phyloP scores from a whole-genome alignment of 148 eudicot species.

The Dianthus caryophyllus region DNA sequence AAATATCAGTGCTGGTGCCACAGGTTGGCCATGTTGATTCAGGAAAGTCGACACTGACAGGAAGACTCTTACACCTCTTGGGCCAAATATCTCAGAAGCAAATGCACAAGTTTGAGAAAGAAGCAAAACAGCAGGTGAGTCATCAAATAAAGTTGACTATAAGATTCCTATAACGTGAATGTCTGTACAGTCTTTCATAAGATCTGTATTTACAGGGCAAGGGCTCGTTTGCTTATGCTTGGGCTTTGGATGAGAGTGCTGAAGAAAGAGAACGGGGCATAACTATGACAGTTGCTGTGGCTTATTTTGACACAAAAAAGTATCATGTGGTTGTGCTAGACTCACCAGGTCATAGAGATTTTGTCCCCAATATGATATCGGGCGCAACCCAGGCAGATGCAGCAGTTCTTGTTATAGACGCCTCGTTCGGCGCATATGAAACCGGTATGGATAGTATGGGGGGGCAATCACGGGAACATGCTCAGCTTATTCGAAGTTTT shows the following conservation, averaged over 20 bases:
- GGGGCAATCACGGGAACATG: slow-evolving; percentile 96
- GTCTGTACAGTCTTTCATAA: slow-evolving; percentile 6
- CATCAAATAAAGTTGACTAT: slow-evolving; percentile 1
- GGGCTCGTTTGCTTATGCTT: slow-evolving; percentile 96
- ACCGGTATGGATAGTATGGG: slow-evolving; percentile 71
- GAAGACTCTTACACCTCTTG: slow-evolving; percentile 80
- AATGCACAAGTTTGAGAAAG: slow-evolving; percentile 90
- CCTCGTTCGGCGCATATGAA: slow-evolving; percentile 88
- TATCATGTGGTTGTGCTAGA: slow-evolving; percentile 89
- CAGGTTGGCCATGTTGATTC: slow-evolving; percentile 99
- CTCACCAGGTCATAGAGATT: slow-evolving; percentile 96
- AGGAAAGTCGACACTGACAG: slow-evolving; percentile 94
- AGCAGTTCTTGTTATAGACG: slow-evolving; percentile 88
- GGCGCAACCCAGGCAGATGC: slow-evolving; percentile 99
- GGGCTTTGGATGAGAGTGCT: slow-evolving; percentile 94
- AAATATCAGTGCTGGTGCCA: slow-evolving; percentile 11
- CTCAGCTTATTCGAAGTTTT: slow-evolving; percentile 91
- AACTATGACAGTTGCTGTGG: slow-evolving; percentile 98
- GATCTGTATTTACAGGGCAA: slow-evolving; percentile 57
- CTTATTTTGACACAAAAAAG: slow-evolving; percentile 75
- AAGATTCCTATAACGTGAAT: not conserved
- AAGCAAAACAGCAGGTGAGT: slow-evolving; percentile 74
- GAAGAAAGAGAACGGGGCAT: slow-evolving; percentile 99
- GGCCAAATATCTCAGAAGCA: slow-evolving; percentile 79
- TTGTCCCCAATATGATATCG: slow-evolving; percentile 98